phyloP scores from a whole-genome alignment of 176 grass and related monocot genomes.

The Canna indica region DNA sequence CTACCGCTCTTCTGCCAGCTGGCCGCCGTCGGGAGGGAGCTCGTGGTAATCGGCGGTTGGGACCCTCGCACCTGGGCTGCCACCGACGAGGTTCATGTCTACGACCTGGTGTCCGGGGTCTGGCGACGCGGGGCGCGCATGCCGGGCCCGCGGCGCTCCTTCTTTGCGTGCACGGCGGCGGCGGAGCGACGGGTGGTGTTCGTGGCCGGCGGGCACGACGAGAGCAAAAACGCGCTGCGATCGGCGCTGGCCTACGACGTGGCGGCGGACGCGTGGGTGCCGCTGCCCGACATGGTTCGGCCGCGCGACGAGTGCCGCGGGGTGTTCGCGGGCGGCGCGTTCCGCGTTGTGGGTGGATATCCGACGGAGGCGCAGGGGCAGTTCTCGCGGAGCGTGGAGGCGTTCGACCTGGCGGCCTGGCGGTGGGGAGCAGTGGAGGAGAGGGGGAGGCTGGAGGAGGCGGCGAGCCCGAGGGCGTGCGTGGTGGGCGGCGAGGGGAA shows the following conservation, averaged over 20 bases:
- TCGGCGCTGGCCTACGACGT: constrained; percentile 65
- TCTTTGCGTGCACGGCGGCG: constrained; percentile 59
- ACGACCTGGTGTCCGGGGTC: constrained; percentile 47
- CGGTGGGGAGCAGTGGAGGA: constrained; percentile 33
- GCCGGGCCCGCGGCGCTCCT: constrained; percentile 53
- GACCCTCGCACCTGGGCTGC: constrained; percentile 68
- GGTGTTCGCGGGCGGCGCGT: constrained; percentile 37
- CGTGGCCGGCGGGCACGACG: constrained; percentile 84
- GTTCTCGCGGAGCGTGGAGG: constrained; percentile 47
- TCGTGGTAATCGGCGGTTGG: constrained; percentile 75
- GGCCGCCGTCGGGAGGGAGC: constrained; percentile 36
- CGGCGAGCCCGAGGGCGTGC: constrained; percentile 41
- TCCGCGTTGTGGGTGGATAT: constrained; percentile 75
- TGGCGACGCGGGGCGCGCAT: constrained; percentile 42
- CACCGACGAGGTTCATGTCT: constrained; percentile 55
- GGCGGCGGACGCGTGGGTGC: constrained; percentile 36
- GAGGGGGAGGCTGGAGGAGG: constrained; percentile 33
- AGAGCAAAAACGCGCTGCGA: constrained; percentile 82
- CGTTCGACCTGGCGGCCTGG: constrained; percentile 35
- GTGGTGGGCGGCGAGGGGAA: constrained; percentile 15
- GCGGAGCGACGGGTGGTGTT: constrained; percentile 28
- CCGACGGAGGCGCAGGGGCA: constrained; percentile 60
- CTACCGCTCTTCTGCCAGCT: constrained; percentile 83
- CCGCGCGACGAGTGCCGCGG: constrained; percentile 80
- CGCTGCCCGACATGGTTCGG: constrained; percentile 62